These are phyloP conservation scores for Prunus salicina DNA, from an alignment of 306 rosid genomes.

Conservation along the genomic window DNA sequence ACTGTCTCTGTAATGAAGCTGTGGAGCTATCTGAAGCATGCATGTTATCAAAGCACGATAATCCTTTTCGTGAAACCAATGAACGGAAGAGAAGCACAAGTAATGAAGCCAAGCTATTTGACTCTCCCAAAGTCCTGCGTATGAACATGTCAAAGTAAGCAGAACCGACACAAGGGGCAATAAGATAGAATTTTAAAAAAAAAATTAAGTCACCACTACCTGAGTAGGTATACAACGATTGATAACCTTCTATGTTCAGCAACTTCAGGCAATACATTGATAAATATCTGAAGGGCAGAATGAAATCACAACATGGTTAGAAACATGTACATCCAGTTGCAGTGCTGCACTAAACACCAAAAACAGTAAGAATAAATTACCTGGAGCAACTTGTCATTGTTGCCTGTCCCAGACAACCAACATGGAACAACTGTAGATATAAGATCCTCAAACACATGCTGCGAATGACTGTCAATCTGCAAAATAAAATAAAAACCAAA, in stretches of 20 bases:
- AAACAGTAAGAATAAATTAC: conserved; percentile 37
- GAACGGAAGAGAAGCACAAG: conserved; percentile 69
- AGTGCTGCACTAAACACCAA: background rate
- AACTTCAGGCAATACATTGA: conserved; percentile 65
- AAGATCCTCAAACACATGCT: conserved; percentile 75
- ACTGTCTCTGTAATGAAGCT: conserved; percentile 45
- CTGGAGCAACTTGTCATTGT: conserved; percentile 64
- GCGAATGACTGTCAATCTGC: conserved; percentile 79
- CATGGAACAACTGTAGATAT: conserved; percentile 84
- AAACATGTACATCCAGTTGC: conserved; percentile 16
- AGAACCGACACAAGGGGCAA: conserved; percentile 14
- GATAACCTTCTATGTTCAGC: conserved; percentile 75
- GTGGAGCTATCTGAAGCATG: conserved; percentile 39
- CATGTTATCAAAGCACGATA: conserved; percentile 23
- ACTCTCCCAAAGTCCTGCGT: conserved; percentile 80
- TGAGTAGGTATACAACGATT: conserved; percentile 58
- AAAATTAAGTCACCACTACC: conserved; percentile 35
- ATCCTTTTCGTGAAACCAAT: conserved; percentile 59
- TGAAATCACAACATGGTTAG: conserved; percentile 19
- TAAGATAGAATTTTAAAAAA: background rate
- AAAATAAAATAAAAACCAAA: background rate
- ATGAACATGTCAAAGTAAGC: conserved; percentile 24
- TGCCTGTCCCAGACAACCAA: conserved; percentile 71
- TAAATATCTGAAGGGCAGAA: conserved; percentile 54
- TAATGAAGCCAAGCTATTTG: conserved; percentile 71